phyloP scores from a whole-genome alignment of 208 protist species.

The Leishmania tropica region DNA sequence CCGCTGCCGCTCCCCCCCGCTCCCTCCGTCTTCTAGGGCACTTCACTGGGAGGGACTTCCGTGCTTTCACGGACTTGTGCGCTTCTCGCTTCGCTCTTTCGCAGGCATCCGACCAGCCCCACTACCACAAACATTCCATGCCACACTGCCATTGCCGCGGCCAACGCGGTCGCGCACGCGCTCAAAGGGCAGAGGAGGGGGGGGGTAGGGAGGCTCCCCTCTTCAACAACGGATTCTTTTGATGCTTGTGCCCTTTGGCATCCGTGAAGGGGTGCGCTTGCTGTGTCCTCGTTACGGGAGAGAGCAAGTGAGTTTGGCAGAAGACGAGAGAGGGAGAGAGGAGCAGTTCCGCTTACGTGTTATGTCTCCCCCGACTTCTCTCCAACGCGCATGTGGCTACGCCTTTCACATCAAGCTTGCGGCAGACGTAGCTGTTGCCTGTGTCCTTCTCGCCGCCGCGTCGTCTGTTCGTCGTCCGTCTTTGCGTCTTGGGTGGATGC shows the following conservation, averaged over 20 bases:
- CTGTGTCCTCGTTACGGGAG: background rate
- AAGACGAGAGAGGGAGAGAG: background rate
- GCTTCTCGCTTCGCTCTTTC: background rate
- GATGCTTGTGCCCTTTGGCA: background rate
- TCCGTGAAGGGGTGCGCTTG: background rate
- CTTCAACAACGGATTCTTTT: background rate
- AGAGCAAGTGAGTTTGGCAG: background rate
- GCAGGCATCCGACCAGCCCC: background rate
- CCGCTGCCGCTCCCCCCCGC: slow-evolving; percentile 78
- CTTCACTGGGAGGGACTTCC: background rate
- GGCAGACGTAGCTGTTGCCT: background rate
- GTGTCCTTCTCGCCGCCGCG: background rate
- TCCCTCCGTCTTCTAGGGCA: slow-evolving; percentile 66
- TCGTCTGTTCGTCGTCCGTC: background rate
- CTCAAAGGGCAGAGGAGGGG: background rate
- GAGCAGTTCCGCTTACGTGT: background rate
- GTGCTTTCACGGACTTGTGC: background rate
- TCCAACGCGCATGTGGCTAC: background rate
- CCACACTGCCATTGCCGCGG: background rate
- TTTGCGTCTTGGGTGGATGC: background rate
- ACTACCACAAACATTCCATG: background rate
- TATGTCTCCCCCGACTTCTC: background rate
- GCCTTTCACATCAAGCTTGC: background rate
- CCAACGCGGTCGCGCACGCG: background rate
- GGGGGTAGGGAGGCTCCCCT: background rate